Evolutionary conservation across 1,139 yeast genomes (phyloP).

Genomic region (Kodamaea sp.): DNA sequence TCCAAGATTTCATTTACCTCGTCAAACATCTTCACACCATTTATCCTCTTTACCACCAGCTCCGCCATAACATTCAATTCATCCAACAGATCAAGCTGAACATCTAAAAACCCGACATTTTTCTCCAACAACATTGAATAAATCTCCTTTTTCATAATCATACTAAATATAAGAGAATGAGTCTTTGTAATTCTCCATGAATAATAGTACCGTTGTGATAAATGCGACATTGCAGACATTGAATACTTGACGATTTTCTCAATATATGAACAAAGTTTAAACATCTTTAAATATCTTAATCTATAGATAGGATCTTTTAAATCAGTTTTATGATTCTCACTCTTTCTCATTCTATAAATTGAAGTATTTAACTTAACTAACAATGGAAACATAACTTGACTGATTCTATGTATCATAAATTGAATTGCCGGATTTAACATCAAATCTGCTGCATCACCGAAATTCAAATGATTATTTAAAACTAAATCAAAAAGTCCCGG

Average conservation of each 20-base stretch:
- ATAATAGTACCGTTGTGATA: constrained; percentile 39
- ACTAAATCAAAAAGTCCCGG: constrained; percentile 30
- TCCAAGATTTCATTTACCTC: constrained; percentile 10
- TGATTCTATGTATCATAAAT: constrained; percentile 27
- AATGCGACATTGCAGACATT: constrained; percentile 24
- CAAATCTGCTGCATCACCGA: constrained; percentile 36
- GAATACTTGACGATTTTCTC: constrained; percentile 17
- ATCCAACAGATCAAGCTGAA: constrained; percentile 23
- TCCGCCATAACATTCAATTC: constrained; percentile 24
- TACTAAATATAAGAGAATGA: constrained; percentile 26
- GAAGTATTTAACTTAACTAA: constrained; percentile 13
- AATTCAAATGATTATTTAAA: constrained; percentile 24
- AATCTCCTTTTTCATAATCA: constrained; percentile 25
- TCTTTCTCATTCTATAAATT: constrained; percentile 13
- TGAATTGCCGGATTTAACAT: constrained; percentile 34
- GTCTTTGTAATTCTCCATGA: constrained; percentile 45
- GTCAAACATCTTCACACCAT: constrained; percentile 12
- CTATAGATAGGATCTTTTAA: constrained; percentile 15
- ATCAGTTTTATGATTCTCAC: constrained; percentile 17
- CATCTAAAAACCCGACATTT: constrained; percentile 9
- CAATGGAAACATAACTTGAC: constrained; percentile 26
- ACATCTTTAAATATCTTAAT: constrained; percentile 13
- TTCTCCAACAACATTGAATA: constrained; percentile 21
- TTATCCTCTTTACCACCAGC: constrained; percentile 11
- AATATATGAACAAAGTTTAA: constrained; percentile 9